These are phyloP conservation scores for Podospora bellae-mahoneyi DNA, from an alignment of 495 filamentous ascomycete genomes.

Conservation along the genomic window DNA sequence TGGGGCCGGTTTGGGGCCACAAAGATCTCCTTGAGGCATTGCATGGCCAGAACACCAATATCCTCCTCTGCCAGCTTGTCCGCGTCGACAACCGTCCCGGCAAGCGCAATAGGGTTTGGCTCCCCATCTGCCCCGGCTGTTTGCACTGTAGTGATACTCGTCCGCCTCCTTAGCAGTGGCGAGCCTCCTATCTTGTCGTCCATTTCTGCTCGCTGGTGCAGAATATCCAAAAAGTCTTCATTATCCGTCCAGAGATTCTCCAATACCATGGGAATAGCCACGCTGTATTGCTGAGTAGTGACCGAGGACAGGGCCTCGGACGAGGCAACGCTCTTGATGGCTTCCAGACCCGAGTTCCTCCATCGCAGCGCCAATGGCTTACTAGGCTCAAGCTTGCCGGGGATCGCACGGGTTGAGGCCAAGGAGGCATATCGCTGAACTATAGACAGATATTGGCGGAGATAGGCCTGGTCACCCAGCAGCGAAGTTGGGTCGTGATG, in stretches of 20 bases:
- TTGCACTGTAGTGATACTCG: constrained; percentile 73
- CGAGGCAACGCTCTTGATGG: constrained; percentile 71
- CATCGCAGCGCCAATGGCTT: constrained; percentile 77
- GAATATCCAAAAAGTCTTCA: constrained; percentile 59
- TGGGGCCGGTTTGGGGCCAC: constrained; percentile 70
- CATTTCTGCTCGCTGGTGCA: constrained; percentile 59
- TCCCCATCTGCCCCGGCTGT: constrained; percentile 66
- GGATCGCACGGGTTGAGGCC: constrained; percentile 55
- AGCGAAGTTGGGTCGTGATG: constrained; percentile 75
- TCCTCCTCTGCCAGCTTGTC: constrained; percentile 84
- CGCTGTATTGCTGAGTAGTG: constrained; percentile 66
- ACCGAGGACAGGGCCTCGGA: constrained; percentile 73
- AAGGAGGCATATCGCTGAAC: constrained; percentile 73
- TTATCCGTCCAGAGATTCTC: constrained; percentile 79
- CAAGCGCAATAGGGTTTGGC: constrained; percentile 64
- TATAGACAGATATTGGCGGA: constrained; percentile 75
- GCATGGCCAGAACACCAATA: constrained; percentile 76
- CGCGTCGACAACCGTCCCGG: constrained; percentile 72
- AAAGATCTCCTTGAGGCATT: constrained; percentile 77
- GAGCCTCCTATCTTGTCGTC: constrained; percentile 60
- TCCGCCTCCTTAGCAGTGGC: constrained; percentile 60
- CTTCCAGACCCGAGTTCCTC: constrained; percentile 73
- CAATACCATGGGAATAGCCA: constrained; percentile 76
- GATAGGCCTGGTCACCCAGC: constrained; percentile 75
- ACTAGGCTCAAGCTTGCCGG: constrained; percentile 53